Conservation (phyloP, 176 grass and related monocot genomes). For the Paspalum notatum region DNA sequence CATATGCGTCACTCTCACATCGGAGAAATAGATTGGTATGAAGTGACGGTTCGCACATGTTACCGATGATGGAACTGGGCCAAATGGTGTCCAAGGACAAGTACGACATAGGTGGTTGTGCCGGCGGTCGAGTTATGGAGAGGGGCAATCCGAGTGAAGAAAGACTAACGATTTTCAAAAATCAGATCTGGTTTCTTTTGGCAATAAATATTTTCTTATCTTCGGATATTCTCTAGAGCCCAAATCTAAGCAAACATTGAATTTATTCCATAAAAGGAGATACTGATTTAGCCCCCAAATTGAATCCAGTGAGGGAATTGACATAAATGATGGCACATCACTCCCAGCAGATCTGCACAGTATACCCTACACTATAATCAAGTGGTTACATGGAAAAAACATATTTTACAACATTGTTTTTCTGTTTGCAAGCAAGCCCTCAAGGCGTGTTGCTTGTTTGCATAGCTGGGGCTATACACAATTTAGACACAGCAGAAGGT, state of each 20-base stretch:
- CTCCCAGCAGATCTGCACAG: background rate
- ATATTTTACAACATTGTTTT: background rate
- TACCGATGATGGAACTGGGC: background rate
- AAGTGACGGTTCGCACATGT: no score
- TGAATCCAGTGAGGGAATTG: background rate
- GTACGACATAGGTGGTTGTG: background rate
- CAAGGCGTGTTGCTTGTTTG: background rate
- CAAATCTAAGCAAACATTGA: background rate
- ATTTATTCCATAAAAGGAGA: background rate
- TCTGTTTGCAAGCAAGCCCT: background rate
- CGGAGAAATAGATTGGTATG: no score
- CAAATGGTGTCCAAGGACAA: background rate
- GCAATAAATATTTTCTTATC: background rate
- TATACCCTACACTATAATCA: background rate
- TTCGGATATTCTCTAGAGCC: background rate
- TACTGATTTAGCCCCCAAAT: background rate
- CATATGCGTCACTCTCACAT: no score
- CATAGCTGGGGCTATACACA: rapidly evolving
- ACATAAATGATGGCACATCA: background rate
- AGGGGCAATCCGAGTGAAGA: rapidly evolving
- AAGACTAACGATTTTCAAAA: background rate
- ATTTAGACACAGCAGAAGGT: background rate
- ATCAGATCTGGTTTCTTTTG: background rate
- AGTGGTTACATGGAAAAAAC: background rate
- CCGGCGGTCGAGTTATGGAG: background rate